Evolutionary conservation across 1,284 basidiomycete genomes (phyloP).

Genomic region (Cryptococcus sp.): DNA sequence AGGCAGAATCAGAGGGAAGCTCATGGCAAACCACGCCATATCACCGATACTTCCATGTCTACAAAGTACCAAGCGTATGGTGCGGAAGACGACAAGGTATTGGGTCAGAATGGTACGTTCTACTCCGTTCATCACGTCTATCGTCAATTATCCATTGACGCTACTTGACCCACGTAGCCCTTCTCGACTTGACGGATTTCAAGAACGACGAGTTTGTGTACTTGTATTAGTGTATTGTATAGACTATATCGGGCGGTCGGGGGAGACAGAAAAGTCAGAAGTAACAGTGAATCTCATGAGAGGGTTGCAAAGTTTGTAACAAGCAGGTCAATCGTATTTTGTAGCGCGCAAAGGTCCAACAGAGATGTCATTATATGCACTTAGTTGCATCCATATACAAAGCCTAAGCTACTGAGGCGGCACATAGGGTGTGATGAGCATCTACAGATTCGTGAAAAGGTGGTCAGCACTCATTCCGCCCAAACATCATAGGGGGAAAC

Average conservation of each 20-base stretch:
- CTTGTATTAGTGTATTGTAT: neutral
- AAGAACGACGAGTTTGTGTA: slow-evolving; percentile 35
- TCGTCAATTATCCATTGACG: neutral
- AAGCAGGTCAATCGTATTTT: too few species aligned
- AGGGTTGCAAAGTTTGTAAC: too few species aligned
- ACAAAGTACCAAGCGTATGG: slow-evolving; percentile 38
- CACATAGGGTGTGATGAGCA: slow-evolving; percentile 18
- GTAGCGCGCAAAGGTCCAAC: too few species aligned
- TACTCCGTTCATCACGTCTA: neutral
- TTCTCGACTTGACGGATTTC: slow-evolving; percentile 30
- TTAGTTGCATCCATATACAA: too few species aligned
- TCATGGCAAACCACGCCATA: slow-evolving; percentile 44
- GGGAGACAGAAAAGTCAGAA: too few species aligned
- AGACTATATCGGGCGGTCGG: too few species aligned
- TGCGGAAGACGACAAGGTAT: slow-evolving; percentile 14
- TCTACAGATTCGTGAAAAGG: slow-evolving; percentile 2
- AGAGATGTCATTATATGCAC: too few species aligned
- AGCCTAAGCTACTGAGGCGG: slow-evolving; percentile 16
- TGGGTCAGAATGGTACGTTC: slow-evolving; percentile 25
- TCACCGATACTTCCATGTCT: slow-evolving; percentile 49
- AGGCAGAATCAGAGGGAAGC: slow-evolving; percentile 47
- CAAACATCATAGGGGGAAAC: neutral
- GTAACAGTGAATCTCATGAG: too few species aligned
- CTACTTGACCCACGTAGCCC: neutral
- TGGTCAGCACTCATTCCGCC: neutral